These are phyloP conservation scores for Rhododendron mucronatum DNA, from an alignment of 148 eudicot genomes.

Conservation along the genomic window DNA sequence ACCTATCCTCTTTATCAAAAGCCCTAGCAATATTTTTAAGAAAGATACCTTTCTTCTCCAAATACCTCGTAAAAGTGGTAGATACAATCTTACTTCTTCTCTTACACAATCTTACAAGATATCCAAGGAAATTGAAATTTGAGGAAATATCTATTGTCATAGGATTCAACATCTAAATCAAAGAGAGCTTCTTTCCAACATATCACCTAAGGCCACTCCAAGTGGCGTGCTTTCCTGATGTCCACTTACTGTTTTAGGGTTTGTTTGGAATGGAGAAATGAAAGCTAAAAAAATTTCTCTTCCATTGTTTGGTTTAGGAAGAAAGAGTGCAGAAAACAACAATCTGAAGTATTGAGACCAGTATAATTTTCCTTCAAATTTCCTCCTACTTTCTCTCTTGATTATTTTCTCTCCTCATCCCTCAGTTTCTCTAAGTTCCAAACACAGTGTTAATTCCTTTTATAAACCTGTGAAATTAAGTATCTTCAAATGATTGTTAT, in stretches of 20 bases:
- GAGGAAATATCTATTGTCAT: neutral
- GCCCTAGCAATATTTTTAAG: neutral
- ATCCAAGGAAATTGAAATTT: neutral
- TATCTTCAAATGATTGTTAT: neutral
- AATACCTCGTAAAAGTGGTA: neutral
- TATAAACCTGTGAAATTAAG: neutral
- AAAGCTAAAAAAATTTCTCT: neutral
- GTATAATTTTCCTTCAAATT: too few species aligned
- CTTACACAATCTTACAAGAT: neutral
- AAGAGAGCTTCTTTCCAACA: neutral
- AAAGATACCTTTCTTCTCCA: neutral
- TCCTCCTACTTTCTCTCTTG: too few species aligned
- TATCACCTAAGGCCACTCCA: neutral
- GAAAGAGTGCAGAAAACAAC: too few species aligned
- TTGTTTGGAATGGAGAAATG: neutral
- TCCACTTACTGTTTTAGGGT: neutral
- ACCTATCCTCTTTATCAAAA: neutral
- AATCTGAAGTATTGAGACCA: too few species aligned
- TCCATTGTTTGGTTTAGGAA: neutral
- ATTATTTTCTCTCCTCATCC: too few species aligned
- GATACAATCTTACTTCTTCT: neutral
- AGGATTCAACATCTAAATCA: neutral
- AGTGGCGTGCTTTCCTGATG: neutral
- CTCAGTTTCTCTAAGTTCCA: neutral
- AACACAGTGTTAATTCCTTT: neutral